Base-by-base conservation (phyloP, 106 monocot genomes). In the Allium cepa region DNA sequence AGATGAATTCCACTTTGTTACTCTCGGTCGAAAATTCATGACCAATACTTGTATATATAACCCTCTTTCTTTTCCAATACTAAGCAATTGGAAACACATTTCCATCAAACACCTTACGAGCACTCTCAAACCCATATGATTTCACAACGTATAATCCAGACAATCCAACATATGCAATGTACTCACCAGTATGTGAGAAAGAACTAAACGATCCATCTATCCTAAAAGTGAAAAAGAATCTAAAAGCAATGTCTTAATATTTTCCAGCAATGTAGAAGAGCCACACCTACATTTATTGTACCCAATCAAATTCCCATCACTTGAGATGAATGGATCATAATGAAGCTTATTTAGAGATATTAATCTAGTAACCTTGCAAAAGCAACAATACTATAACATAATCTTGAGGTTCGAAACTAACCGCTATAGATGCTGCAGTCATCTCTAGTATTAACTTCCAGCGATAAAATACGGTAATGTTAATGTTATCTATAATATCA, bases 51-150 rank as follows among this genome's bases (percentile, higher is more conserved):
- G 86, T 87, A 67, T 97, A 97, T 52, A 97, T 82, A 62, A 87
- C 89, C 6, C 88, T 87, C 67, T 80, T 75, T 72, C 97, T 84
- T 79, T 87, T 97, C 88, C 92, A 87, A 71, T 92, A 92, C 97
- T 92, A 92, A 8, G 88, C 79, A 2, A 92, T 89, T 1, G 88
- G 59, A 67, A 97, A 97, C 0, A 78, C 81, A 26, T 72, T 89
- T 13, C 87, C 89, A 1, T 60, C 63, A 57, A 80, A 79, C 0
- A 97, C 67, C 62, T 84, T 17, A 14, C 57, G 53, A 1, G 74
- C 66, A 28, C 76, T 66, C 11, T 79, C 79, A 13, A 86, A 83
- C 46, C 97, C 97, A 45, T 89, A 86, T 8, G 88, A 75, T 27
- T 92, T 89, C 53, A 84, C 72, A 8, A 97, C 84, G 51, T 63